A percentile compares a stretch with the other conserved stretches of the same genome.
Evolutionary conservation across 2,329 filamentous ascomycete species (phyloP).

Genomic region (Neurospora sp.): DNA sequence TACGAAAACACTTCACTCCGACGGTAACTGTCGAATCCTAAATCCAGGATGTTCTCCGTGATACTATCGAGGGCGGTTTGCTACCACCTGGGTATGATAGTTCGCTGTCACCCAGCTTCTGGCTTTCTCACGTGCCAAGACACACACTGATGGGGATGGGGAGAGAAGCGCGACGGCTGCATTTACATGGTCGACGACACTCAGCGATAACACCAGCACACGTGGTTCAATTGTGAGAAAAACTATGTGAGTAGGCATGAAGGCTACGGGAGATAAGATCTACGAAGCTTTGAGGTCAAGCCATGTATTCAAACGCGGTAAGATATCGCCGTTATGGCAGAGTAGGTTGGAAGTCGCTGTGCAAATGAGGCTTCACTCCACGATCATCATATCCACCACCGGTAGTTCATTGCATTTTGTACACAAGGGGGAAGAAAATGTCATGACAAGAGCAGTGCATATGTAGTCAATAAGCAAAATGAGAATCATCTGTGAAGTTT

Average conservation of each 20-base stretch:
- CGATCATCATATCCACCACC: neutral
- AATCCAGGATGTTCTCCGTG: neutral
- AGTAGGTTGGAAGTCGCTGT: no score
- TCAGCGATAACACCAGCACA: neutral
- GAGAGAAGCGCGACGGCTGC: neutral
- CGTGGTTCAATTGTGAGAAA: neutral
- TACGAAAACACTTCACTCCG: neutral
- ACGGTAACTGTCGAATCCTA: neutral
- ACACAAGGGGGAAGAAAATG: neutral
- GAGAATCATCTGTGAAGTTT: neutral
- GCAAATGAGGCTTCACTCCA: neutral
- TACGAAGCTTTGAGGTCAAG: neutral
- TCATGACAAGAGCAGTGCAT: neutral
- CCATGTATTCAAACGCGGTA: rapidly evolving
- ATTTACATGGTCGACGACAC: neutral
- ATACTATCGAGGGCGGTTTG: neutral
- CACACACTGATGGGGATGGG: neutral
- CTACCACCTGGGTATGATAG: neutral
- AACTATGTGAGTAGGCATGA: neutral
- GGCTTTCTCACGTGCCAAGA: neutral
- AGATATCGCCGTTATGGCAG: neutral
- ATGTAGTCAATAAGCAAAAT: neutral
- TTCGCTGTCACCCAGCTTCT: neutral
- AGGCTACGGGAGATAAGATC: neutral
- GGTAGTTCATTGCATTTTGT: neutral